Conservation (phyloP, 768 basidiomycete genomes). For the Trametes gibbosa region DNA sequence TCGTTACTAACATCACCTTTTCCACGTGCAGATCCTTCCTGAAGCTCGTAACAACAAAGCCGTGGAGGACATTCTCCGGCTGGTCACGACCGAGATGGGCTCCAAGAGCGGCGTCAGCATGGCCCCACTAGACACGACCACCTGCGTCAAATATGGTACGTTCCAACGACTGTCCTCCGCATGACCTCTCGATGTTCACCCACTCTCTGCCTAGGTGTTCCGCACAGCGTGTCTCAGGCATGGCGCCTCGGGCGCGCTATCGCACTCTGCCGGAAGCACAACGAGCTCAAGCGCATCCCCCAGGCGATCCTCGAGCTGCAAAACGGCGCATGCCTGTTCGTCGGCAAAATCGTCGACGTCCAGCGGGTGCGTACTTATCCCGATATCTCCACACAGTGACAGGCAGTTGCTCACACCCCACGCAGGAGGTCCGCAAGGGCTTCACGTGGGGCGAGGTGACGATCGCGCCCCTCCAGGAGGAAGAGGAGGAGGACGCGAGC, state of each 20-base stretch:
- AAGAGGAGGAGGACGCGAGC: slow-evolving; percentile 28
- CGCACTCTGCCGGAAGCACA: slow-evolving; percentile 47
- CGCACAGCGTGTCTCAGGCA: slow-evolving; percentile 54
- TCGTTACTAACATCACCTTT: too few relatives aligned
- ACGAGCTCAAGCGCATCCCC: slow-evolving; percentile 36
- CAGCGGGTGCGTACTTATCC: slow-evolving; percentile 14
- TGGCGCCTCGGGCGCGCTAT: slow-evolving; percentile 65
- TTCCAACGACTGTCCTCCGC: neutral
- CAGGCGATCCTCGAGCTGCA: slow-evolving; percentile 31
- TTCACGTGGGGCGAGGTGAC: slow-evolving; percentile 35
- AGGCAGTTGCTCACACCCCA: neutral
- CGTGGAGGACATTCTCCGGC: slow-evolving; percentile 28
- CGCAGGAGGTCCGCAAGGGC: slow-evolving; percentile 31
- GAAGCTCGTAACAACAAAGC: slow-evolving; percentile 21
- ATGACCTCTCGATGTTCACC: too few relatives aligned
- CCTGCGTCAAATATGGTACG: slow-evolving; percentile 27
- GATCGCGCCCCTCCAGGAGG: slow-evolving; percentile 29
- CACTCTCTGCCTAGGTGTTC: slow-evolving; percentile 26
- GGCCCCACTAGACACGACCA: slow-evolving; percentile 26
- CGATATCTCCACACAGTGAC: neutral
- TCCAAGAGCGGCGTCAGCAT: slow-evolving; percentile 29
- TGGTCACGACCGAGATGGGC: slow-evolving; percentile 30
- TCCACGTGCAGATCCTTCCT: slow-evolving; percentile 19
- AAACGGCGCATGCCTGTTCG: slow-evolving; percentile 46
- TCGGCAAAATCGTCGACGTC: slow-evolving; percentile 57